Evolutionary conservation across 2,329 filamentous ascomycete species (phyloP), one percentile per base, ranked within the genome.

Genomic region (Diaporthe humulicola): DNA sequence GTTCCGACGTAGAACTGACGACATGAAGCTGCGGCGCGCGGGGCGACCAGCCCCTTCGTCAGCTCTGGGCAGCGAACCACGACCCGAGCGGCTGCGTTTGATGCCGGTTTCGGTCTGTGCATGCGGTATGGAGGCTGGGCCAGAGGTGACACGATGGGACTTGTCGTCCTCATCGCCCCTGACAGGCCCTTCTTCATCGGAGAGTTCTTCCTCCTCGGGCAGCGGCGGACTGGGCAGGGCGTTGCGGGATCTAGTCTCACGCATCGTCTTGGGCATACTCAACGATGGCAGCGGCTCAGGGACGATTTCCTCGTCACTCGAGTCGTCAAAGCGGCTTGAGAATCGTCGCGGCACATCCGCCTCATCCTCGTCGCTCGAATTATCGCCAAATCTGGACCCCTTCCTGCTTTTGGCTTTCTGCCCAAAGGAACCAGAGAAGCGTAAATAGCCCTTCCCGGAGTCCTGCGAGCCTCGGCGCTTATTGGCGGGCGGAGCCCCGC

Each of bases 1-100:
- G 54, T 74, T 72, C 72, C 93, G 91, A 50, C 91, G 90, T n/a
- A 95, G 83, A 6, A 90, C 90, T 2, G 87, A 87, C 83, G 91
- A 87, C 75, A 92, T 83, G 76, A 89, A 90, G 73, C 84, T 87
- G 64, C 86, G 84, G 42, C 86, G 84, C 5, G 77, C 71, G 30
- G 78, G 76, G 9, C 30, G 50, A 14, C 52, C 66, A 3, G 22
- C 10, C 8, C 42, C 54, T 2, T 45, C 30, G 17, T 86, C 77
- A 45, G 77, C 79, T n/a, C 64, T 67, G 64, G 64, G 64, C n/a
- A 67, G n/a, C 8, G 64, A 67, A 22, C 85, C 86, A 5, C 83
- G 84, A 8, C 85, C 86, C 5, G 87, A 87, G 19, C 85, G 83
- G 25, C 83, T 85, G 15, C 85, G 82, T 14, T 83, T 85, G 12